A percentile compares a stretch with the other conserved stretches of the same genome.
Evolutionary conservation across 129 eudicot genomes (phyloP).

Genomic region (Saussurea involucrata): DNA sequence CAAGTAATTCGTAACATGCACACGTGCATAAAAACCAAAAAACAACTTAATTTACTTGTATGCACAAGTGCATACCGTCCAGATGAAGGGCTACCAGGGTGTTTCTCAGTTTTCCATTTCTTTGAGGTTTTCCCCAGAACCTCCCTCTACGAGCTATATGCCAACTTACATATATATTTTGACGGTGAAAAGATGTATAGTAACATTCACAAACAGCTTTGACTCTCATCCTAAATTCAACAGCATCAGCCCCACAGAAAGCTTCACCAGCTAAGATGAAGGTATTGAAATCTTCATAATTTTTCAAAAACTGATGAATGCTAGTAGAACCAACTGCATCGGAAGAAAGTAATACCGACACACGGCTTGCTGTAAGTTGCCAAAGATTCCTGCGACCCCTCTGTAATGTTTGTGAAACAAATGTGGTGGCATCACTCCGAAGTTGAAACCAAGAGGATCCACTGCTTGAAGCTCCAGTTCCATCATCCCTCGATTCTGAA

Average conservation of each 20-base stretch:
- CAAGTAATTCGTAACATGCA: too few relatives aligned
- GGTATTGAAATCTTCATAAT: slow-evolving; percentile 75
- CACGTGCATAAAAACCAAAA: too few relatives aligned
- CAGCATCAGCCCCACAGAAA: slow-evolving; percentile 79
- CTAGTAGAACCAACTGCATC: slow-evolving; percentile 81
- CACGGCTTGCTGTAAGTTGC: slow-evolving; percentile 90
- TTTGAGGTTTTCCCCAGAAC: too few relatives aligned
- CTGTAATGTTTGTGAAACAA: slow-evolving; percentile 73
- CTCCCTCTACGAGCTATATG: too few relatives aligned
- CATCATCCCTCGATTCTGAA: slow-evolving; percentile 57
- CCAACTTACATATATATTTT: slow-evolving; percentile 75
- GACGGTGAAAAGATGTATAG: slow-evolving; percentile 78
- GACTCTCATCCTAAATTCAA: slow-evolving; percentile 78
- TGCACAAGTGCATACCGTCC: too few relatives aligned
- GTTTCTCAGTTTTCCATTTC: too few relatives aligned
- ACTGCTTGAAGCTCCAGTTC: slow-evolving; percentile 80
- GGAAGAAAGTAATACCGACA: slow-evolving; percentile 87
- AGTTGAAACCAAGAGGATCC: slow-evolving; percentile 93
- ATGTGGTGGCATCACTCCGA: slow-evolving; percentile 69
- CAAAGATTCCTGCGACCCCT: slow-evolving; percentile 90
- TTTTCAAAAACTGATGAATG: slow-evolving; percentile 83
- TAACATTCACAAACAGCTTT: slow-evolving; percentile 77
- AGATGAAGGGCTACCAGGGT: too few relatives aligned
- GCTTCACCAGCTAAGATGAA: slow-evolving; percentile 92
- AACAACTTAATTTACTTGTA: too few relatives aligned